These are phyloP conservation scores for Alternaria sp. DNA, from an alignment of 2,329 filamentous ascomycete genomes.

Conservation along the genomic window DNA sequence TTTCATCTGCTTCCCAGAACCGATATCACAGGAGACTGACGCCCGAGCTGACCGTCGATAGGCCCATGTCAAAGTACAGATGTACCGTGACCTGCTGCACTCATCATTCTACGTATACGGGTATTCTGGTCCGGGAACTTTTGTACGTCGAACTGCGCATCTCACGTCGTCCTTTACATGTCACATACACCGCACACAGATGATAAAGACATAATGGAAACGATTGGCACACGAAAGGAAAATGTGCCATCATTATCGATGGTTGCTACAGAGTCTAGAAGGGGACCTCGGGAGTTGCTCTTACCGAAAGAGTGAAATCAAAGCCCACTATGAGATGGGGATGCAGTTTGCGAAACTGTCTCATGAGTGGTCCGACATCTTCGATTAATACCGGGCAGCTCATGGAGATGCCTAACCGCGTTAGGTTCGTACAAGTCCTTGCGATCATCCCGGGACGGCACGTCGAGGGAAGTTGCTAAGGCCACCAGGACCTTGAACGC, in stretches of 20 bases:
- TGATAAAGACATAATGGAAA: background rate
- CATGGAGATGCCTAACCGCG: background rate
- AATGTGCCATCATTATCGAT: background rate
- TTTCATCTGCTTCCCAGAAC: background rate
- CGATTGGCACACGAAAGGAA: background rate
- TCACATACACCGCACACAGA: background rate
- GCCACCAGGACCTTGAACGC: background rate
- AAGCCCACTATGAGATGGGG: background rate
- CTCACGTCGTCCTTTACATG: background rate
- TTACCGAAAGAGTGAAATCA: background rate
- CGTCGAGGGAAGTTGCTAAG: background rate
- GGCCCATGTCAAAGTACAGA: background rate
- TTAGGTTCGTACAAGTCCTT: background rate
- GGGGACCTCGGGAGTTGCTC: background rate
- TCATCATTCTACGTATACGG: background rate
- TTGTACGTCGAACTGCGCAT: background rate
- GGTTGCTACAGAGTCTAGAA: background rate
- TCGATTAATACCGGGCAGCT: background rate
- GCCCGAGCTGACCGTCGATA: too few relatives aligned
- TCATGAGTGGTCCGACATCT: background rate
- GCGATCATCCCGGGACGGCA: background rate
- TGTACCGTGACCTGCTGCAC: background rate
- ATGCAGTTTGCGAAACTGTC: background rate
- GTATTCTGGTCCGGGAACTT: background rate
- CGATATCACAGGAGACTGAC: background rate